These are phyloP conservation scores for Arthromyces matolae DNA, from an alignment of 768 basidiomycete species.

Conservation along the genomic window DNA sequence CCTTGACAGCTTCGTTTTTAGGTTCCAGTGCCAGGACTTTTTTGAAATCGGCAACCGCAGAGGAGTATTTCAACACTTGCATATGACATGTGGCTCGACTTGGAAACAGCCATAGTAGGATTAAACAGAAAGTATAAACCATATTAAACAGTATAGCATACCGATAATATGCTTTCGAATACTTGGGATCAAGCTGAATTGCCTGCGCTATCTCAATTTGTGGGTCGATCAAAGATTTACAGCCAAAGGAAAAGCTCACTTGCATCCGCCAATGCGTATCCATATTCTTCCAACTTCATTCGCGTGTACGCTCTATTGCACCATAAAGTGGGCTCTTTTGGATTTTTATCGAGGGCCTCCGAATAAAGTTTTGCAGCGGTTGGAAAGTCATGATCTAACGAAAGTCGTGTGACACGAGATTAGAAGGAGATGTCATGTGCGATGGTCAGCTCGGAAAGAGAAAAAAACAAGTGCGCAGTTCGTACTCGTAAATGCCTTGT, in stretches of 20 bases:
- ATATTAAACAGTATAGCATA: slow-evolving; percentile 18
- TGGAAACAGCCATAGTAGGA: too few species aligned
- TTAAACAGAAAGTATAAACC: background rate
- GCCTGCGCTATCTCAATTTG: slow-evolving; percentile 72
- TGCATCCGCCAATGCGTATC: slow-evolving; percentile 86
- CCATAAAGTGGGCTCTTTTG: slow-evolving; percentile 85
- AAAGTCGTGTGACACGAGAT: slow-evolving; percentile 4
- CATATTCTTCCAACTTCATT: slow-evolving; percentile 90
- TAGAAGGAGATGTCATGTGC: background rate
- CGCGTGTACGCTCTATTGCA: slow-evolving; percentile 92
- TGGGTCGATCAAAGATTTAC: slow-evolving; percentile 5
- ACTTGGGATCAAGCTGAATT: slow-evolving; percentile 82
- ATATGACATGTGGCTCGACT: slow-evolving; percentile 90
- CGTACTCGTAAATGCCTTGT: slow-evolving; percentile 79
- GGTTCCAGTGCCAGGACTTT: slow-evolving; percentile 83
- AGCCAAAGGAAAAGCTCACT: slow-evolving; percentile 47
- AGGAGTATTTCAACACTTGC: slow-evolving; percentile 82
- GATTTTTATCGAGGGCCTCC: slow-evolving; percentile 83
- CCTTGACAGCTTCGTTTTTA: slow-evolving; percentile 72
- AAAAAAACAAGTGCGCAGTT: slow-evolving; percentile 5
- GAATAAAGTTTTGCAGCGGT: slow-evolving; percentile 77
- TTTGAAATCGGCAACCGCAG: slow-evolving; percentile 85
- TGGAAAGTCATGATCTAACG: slow-evolving; percentile 67
- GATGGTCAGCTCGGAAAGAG: slow-evolving; percentile 2
- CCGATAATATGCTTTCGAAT: slow-evolving; percentile 89